phyloP scores from a whole-genome alignment of 192 early-diverging fungal species.

The Backusella luteola region DNA sequence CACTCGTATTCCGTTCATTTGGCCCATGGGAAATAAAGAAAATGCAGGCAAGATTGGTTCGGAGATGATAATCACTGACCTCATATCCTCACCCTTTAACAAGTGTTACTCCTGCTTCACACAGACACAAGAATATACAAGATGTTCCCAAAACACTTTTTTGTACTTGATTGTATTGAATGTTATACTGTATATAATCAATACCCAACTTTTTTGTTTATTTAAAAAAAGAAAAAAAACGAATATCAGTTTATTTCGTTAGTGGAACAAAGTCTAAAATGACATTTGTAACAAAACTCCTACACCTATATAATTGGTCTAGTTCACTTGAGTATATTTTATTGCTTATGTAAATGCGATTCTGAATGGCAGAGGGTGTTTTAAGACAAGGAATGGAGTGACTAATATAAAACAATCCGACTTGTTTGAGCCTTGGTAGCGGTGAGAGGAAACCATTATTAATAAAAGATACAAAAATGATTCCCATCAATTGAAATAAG shows the following conservation, averaged over 20 bases:
- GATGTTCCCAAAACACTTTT: not conserved
- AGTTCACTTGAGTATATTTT: no score
- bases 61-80: not conserved
- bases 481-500: not conserved
- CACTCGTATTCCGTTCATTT: not conserved
- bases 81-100: not conserved
- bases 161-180: not conserved
- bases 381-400: not conserved
- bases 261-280: no score
- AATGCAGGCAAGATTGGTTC: not conserved
- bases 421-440: no score
- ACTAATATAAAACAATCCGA: not conserved
- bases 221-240: no score
- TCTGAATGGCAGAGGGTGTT: no score
- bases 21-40: not conserved
- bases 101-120: not conserved
- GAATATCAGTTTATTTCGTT: not conserved
- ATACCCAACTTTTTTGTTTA: no score
- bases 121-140: not conserved
- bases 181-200: no score
- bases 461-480: not conserved
- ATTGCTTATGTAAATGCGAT: no score
- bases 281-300: no score
- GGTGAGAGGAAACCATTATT: not conserved
- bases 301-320: no score